phyloP scores from a whole-genome alignment of 1,284 basidiomycete species.

The Coniophora puteana region DNA sequence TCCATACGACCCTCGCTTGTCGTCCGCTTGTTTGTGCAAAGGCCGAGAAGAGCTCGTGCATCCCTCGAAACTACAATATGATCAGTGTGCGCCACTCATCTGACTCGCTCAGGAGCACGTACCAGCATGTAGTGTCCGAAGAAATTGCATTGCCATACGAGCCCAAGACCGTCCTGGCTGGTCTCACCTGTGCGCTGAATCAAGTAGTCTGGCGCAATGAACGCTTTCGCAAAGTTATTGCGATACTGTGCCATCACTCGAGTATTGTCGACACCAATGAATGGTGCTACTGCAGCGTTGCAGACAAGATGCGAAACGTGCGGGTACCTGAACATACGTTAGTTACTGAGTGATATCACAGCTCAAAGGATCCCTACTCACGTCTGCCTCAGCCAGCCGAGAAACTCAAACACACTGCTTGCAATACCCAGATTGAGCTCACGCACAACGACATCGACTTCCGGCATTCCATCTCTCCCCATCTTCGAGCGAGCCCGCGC shows the following conservation, averaged over 20 bases:
- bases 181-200: conserved; percentile 58
- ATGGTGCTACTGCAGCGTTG: conserved; percentile 78
- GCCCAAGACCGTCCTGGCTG: conserved; percentile 72
- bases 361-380: conserved; percentile 35
- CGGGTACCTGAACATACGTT: conserved; percentile 52
- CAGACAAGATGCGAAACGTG: conserved; percentile 81
- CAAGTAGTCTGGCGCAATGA: conserved; percentile 63
- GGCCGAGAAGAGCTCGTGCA: conserved; percentile 51
- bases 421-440: too few relatives aligned
- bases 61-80: conserved; percentile 51
- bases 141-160: conserved; percentile 84
- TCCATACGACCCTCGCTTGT: conserved; percentile 73
- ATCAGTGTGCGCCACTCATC: conserved; percentile 5
- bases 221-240: conserved; percentile 39
- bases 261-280: conserved; percentile 56
- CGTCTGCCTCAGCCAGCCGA: conserved; percentile 46
- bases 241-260: conserved; percentile 49
- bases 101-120: conserved; percentile 26
- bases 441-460: too few relatives aligned
- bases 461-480: too few relatives aligned
- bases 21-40: conserved; percentile 33
- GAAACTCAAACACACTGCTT: too few relatives aligned
- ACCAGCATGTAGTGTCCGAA: conserved; percentile 84
- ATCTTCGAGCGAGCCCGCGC: too few relatives aligned
- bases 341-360: conserved; percentile 1